A percentile compares a stretch with the other conserved stretches of the same genome.
Conservation (phyloP, 2,329 filamentous ascomycete species). For the Emmonsia crescens region DNA sequence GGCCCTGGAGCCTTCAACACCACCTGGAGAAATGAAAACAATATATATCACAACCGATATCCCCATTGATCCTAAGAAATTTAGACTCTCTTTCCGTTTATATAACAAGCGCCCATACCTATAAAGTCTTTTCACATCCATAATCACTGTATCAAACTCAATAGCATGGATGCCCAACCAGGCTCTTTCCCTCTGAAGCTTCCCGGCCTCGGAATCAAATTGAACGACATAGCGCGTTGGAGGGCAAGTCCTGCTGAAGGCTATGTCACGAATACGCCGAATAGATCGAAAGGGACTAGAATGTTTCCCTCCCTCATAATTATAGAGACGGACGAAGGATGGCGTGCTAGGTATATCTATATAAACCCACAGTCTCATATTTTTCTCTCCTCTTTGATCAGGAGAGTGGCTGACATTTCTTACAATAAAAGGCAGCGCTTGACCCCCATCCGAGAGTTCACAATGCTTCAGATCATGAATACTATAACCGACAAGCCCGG, state of each 20-base stretch:
- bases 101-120: neutral
- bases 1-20: too few species aligned
- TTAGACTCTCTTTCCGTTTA: neutral
- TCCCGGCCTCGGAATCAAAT: neutral
- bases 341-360: neutral
- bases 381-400: neutral
- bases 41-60: neutral
- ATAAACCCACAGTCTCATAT: neutral
- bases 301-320: neutral
- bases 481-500: constrained; percentile 33
- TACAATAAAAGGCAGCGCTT: constrained; percentile 14
- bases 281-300: too few species aligned
- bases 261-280: neutral
- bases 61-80: neutral
- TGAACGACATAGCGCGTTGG: neutral
- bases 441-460: constrained; percentile 24
- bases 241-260: neutral
- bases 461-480: constrained; percentile 35
- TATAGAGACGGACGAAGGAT: neutral
- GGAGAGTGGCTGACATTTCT: neutral
- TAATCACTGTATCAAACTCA: neutral
- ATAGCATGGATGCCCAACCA: neutral
- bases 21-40: too few species aligned
- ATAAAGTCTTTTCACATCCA: neutral
- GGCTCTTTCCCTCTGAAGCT: neutral